phyloP scores from a whole-genome alignment of 306 rosid genomes.

The Boehmeria nivea region DNA sequence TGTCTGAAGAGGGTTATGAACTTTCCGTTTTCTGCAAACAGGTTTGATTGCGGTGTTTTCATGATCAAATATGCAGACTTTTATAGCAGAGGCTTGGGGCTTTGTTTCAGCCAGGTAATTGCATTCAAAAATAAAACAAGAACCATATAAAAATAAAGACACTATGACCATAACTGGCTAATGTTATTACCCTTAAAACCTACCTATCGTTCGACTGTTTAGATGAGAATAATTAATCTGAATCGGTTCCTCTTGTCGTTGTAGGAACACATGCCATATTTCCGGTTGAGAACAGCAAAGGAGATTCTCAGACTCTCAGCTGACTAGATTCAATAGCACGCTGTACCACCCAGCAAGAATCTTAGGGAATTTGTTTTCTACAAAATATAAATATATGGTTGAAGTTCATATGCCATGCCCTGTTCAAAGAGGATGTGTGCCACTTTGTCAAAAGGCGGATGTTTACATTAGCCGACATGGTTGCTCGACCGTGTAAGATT shows the following conservation, averaged over 20 bases:
- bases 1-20: constrained; percentile 9
- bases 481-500: constrained; percentile 3
- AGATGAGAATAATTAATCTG: constrained; percentile 8
- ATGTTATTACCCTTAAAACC: not conserved
- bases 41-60: constrained; percentile 90
- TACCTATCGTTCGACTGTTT: not conserved
- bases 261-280: constrained; percentile 90
- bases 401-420: no score
- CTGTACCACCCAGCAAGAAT: no score
- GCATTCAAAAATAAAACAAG: not conserved
- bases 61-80: constrained; percentile 96
- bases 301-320: constrained; percentile 80
- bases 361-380: no score
- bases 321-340: constrained; percentile 40
- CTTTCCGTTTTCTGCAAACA: constrained; percentile 22
- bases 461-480: not conserved
- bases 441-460: not conserved
- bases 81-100: constrained; percentile 78
- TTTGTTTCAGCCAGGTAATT: constrained; percentile 84
- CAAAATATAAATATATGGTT: no score
- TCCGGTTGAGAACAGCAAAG: constrained; percentile 79
- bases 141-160: no score
- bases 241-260: constrained; percentile 22
- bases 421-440: not conserved
- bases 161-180: no score